Conservation (phyloP, 2,329 filamentous ascomycete genomes). For the Penicillium verrucosum region DNA sequence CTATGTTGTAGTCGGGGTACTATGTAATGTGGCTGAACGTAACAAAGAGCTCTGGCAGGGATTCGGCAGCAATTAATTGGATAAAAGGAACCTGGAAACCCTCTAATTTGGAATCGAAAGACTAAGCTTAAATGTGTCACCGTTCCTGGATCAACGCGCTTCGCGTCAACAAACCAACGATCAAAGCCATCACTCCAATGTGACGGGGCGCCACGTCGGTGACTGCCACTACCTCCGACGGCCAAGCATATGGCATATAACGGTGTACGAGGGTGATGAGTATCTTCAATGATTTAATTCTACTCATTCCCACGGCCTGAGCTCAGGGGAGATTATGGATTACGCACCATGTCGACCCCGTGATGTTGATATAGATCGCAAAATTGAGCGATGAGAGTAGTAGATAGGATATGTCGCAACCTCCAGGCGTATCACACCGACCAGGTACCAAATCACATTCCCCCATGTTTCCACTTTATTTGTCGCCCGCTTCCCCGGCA, state of each 20-base stretch:
- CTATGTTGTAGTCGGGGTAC: background rate
- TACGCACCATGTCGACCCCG: background rate
- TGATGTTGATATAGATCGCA: constrained; percentile 4
- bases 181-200: background rate
- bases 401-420: background rate
- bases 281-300: background rate
- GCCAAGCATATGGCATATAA: background rate
- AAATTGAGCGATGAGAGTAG: background rate
- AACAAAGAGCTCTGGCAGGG: background rate
- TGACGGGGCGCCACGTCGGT: constrained; percentile 1
- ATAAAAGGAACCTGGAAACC: background rate
- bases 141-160: background rate
- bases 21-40: background rate
- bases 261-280: background rate
- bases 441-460: constrained; percentile 18
- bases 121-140: constrained; percentile 1
- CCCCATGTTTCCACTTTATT: constrained; percentile 11
- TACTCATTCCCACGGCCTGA: background rate
- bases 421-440: constrained; percentile 7
- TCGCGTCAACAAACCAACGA: constrained; percentile 1
- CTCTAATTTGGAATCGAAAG: background rate
- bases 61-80: background rate
- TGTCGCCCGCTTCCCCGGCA: constrained; percentile 9
- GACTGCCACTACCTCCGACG: background rate
- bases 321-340: background rate